phyloP scores from a whole-genome alignment of 495 filamentous ascomycete genomes.

The Penicillium maclennaniae region DNA sequence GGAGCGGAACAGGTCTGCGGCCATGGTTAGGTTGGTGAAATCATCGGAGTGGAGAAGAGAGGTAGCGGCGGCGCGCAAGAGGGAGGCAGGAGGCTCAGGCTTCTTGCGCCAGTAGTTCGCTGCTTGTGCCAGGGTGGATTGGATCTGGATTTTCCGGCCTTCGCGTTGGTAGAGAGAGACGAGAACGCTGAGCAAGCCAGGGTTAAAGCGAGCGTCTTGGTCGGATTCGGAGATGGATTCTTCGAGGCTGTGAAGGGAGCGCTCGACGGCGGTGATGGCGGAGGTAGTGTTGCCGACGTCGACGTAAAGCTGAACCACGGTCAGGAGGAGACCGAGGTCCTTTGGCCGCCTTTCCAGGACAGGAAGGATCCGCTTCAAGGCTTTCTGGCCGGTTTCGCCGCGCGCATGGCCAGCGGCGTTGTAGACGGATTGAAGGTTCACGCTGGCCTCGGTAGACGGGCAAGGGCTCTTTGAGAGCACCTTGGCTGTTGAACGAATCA shows the following conservation, averaged over 20 bases:
- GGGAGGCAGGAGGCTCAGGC: conserved; percentile 47
- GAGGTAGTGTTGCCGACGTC: conserved; percentile 67
- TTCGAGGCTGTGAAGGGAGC: conserved; percentile 70
- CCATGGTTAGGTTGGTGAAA: conserved; percentile 58
- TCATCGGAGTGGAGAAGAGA: conserved; percentile 73
- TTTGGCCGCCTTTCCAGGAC: conserved; percentile 72
- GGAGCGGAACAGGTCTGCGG: conserved; percentile 69
- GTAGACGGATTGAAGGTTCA: conserved; percentile 66
- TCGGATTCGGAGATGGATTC: conserved; percentile 57
- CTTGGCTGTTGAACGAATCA: conserved; percentile 61
- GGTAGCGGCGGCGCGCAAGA: conserved; percentile 75
- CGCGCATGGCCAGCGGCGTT: conserved; percentile 74
- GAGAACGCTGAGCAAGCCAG: conserved; percentile 78
- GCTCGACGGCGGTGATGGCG: conserved; percentile 72
- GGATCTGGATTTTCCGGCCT: conserved; percentile 70
- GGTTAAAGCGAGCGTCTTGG: conserved; percentile 70
- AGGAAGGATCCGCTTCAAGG: conserved; percentile 68
- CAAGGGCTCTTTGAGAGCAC: conserved; percentile 50
- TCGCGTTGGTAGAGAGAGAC: conserved; percentile 78
- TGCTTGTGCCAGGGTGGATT: conserved; percentile 70
- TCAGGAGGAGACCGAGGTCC: conserved; percentile 81
- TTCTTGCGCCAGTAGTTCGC: conserved; percentile 73
- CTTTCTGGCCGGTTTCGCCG: conserved; percentile 59
- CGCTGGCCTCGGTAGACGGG: conserved; percentile 52
- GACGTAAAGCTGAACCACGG: conserved; percentile 80